Evolutionary conservation across 768 basidiomycete species (phyloP), one percentile per base, ranked within the genome.

Genomic region (Leucocoprinus sp.): DNA sequence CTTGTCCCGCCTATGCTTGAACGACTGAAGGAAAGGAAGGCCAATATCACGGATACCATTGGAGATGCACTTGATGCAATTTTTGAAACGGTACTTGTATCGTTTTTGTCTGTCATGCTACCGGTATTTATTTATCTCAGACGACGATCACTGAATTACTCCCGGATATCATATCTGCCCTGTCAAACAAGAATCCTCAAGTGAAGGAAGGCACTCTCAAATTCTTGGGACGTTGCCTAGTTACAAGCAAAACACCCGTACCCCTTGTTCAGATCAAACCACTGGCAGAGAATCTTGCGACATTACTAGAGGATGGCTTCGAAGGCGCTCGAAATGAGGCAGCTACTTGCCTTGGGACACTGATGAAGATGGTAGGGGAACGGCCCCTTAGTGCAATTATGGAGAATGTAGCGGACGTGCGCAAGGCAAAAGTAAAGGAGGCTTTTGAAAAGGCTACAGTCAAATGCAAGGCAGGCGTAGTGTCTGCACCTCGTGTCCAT

Each of bases 341-440:
- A n/a, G 93, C 93, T 0, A 74, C 74, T 29, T 86, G 82, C 54
- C 69, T 99, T 26, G 96, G 95, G 14, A 83, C 80, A 0, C 65
- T 98, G 54, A 93, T 93, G 87, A 97, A 89, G 70, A 93, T 98
- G 76, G 77, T 98, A 8, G 96, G 96, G 17, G 95, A 98, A 59
- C 72, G 95, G 22, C 83, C 85, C 14, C 73, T 99, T 36, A 92
- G 85, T 57, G 89, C 89, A 1, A 68, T 87, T 5, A 74, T 95
- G 69, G 93, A 97, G 51, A 70, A 75, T 7, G 68, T 98, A 46
- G 81, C 88, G 14, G 93, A 97, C 55, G 70, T 95, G 17, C 72
- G 92, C 52, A 93, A 90, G 64, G 73, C 71, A 2, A 99, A 97
- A 65, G 90, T 99, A 43, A 93, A 86, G 62, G 96, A 97, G 59